These are phyloP conservation scores for Warburgia ugandensis DNA, from an alignment of 164 flowering plant genomes.

Conservation along the genomic window DNA sequence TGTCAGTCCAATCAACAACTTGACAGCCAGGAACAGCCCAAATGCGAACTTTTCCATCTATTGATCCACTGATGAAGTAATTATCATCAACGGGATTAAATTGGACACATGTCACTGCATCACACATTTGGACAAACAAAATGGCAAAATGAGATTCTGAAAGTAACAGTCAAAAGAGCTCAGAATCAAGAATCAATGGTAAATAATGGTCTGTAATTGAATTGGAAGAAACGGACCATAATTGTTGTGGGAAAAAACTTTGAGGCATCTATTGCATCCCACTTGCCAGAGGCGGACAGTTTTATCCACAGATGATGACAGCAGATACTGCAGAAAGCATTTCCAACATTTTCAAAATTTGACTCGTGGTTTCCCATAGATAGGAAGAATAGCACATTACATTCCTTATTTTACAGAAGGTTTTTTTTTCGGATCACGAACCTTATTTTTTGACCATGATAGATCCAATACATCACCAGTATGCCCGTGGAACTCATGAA, in stretches of 20 bases:
- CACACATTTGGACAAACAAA: conserved; percentile 9
- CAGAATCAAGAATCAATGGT: background rate
- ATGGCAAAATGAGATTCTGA: conserved; percentile 1
- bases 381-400: background rate
- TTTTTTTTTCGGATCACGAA: too few relatives aligned
- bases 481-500: conserved; percentile 85
- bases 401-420: too few relatives aligned
- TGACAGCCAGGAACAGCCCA: conserved; percentile 61
- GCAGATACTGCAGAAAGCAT: conserved; percentile 50
- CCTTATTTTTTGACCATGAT: conserved; percentile 88
- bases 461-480: conserved; percentile 68
- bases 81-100: conserved; percentile 83
- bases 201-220: background rate
- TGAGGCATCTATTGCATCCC: conserved; percentile 56
- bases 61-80: conserved; percentile 87
- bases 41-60: conserved; percentile 89
- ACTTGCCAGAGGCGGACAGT: conserved; percentile 89
- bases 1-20: conserved; percentile 82
- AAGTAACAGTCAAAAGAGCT: conserved; percentile 4
- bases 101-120: conserved; percentile 80
- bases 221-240: conserved; percentile 45
- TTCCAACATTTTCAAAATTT: background rate
- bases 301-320: conserved; percentile 82
- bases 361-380: background rate
- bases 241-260: conserved; percentile 59